Evolutionary conservation across 2,329 filamentous ascomycete species (phyloP).

Genomic region (Coniochaeta pulveracea): DNA sequence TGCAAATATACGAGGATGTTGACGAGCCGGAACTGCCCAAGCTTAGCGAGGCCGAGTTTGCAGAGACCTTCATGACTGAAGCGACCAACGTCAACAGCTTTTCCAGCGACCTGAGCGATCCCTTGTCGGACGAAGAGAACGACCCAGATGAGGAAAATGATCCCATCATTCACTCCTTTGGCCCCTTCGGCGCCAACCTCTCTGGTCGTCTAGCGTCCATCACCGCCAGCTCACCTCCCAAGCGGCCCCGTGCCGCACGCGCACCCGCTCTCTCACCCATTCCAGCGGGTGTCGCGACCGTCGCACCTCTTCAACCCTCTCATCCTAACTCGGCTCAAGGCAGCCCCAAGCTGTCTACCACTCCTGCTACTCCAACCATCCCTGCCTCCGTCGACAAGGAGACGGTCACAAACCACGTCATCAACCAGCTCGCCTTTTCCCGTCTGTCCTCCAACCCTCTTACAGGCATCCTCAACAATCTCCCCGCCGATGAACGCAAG

Average conservation of each 20-base stretch:
- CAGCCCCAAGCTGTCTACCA: conserved; percentile 4
- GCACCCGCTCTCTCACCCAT: conserved; percentile 6
- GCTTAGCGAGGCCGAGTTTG: conserved; percentile 15
- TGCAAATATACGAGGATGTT: conserved; percentile 66
- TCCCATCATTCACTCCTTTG: conserved; percentile 83
- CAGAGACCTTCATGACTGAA: conserved; percentile 37
- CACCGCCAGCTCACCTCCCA: conserved; percentile 33
- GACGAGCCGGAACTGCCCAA: conserved; percentile 38
- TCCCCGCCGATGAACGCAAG: conserved; percentile 56
- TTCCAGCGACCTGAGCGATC: conserved; percentile 45
- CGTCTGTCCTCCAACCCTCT: conserved; percentile 84
- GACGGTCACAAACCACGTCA: conserved; percentile 68
- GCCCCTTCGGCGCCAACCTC: conserved; percentile 77
- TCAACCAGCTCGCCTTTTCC: conserved; percentile 93
- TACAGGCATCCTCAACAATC: conserved; percentile 77
- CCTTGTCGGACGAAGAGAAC: conserved; percentile 38
- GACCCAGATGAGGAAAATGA: conserved; percentile 91
- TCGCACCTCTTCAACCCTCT: conserved; percentile 1
- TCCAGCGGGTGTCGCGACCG: neutral
- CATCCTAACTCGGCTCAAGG: conserved; percentile 4
- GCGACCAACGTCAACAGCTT: conserved; percentile 40
- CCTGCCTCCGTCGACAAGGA: conserved; percentile 23
- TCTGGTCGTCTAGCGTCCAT: conserved; percentile 75
- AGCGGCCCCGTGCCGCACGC: conserved; percentile 7
- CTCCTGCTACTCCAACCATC: conserved; percentile 17